These are phyloP conservation scores for Phtheirospermum japonicum DNA, from an alignment of 257 asterid species.

Conservation along the genomic window DNA sequence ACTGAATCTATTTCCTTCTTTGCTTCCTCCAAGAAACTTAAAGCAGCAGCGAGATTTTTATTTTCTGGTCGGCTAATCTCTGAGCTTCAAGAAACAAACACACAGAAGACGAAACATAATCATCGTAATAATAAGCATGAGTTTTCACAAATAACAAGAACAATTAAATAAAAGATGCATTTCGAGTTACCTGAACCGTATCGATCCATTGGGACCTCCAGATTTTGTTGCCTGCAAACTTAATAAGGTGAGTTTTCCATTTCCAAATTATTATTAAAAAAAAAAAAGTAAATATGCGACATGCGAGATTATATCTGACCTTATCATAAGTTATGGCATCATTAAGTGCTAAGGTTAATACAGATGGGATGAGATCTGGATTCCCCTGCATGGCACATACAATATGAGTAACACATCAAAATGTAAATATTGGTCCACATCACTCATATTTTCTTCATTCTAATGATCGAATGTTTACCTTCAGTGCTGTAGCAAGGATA, in stretches of 20 bases:
- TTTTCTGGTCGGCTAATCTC: slow-evolving; percentile 96
- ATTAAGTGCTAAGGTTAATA: slow-evolving; percentile 79
- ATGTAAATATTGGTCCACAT: slow-evolving; percentile 11
- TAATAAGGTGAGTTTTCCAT: slow-evolving; percentile 35
- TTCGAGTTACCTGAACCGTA: slow-evolving; percentile 79
- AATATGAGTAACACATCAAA: slow-evolving; percentile 2
- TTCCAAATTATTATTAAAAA: slow-evolving; percentile 6
- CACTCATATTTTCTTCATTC: slow-evolving; percentile 17
- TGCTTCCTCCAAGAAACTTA: slow-evolving; percentile 65
- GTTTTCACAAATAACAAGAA: slow-evolving; percentile 4
- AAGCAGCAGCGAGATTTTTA: slow-evolving; percentile 65
- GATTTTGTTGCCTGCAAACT: slow-evolving; percentile 83
- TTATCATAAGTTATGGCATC: slow-evolving; percentile 87
- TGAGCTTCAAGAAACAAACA: slow-evolving; percentile 77
- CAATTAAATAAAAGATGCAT: neutral
- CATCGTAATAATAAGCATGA: slow-evolving; percentile 16
- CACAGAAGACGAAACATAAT: slow-evolving; percentile 26
- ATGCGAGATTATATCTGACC: slow-evolving; percentile 51
- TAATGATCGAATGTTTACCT: slow-evolving; percentile 46
- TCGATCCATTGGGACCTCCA: slow-evolving; percentile 96
- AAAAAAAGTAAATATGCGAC: slow-evolving; percentile 16
- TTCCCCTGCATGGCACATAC: slow-evolving; percentile 46
- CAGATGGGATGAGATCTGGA: slow-evolving; percentile 66
- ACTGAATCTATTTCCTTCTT: slow-evolving; percentile 84
- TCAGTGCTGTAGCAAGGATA: slow-evolving; percentile 45